Conservation (phyloP, 2,329 filamentous ascomycete genomes). For the Trichophaea hybrida region DNA sequence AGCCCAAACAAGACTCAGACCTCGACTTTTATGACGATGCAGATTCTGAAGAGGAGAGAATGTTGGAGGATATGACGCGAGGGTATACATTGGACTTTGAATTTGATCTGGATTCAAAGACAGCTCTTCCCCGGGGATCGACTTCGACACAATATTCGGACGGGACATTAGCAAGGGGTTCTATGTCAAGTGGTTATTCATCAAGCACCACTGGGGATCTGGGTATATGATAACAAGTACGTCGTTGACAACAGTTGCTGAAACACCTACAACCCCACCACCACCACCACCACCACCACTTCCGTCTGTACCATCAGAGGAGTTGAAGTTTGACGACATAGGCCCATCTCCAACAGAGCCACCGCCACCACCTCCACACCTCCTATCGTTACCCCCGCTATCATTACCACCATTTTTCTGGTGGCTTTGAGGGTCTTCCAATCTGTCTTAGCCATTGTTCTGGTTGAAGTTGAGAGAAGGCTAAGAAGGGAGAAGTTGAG, state of each 20-base stretch:
- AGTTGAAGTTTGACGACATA: background rate
- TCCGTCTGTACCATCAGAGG: slow-evolving; percentile 12
- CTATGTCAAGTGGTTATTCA: slow-evolving; percentile 52
- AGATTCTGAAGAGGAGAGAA: slow-evolving; percentile 53
- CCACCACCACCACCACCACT: no score
- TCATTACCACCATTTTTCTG: no score
- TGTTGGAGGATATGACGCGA: slow-evolving; percentile 75
- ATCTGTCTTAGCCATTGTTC: no score
- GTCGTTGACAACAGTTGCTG: slow-evolving; percentile 57
- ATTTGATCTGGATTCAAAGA: slow-evolving; percentile 54
- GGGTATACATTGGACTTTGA: slow-evolving; percentile 73
- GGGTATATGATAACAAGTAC: slow-evolving; percentile 56
- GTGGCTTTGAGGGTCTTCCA: no score
- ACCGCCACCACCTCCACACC: slow-evolving; percentile 23
- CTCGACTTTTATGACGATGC: slow-evolving; percentile 37
- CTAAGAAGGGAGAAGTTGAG: no score
- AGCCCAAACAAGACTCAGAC: slow-evolving; percentile 27
- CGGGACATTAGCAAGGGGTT: slow-evolving; percentile 18
- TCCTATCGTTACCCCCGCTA: no score
- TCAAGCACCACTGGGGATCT: slow-evolving; percentile 67
- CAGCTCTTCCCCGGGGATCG: slow-evolving; percentile 59
- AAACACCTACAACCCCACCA: slow-evolving; percentile 37
- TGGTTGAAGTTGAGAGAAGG: no score
- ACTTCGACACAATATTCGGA: slow-evolving; percentile 29
- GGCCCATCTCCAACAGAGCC: slow-evolving; percentile 22